Percentiles rank a stretch among this genome's conserved stretches.
Evolutionary conservation across 495 filamentous ascomycete genomes (phyloP).

Genomic region (Aspergillus nidulans): DNA sequence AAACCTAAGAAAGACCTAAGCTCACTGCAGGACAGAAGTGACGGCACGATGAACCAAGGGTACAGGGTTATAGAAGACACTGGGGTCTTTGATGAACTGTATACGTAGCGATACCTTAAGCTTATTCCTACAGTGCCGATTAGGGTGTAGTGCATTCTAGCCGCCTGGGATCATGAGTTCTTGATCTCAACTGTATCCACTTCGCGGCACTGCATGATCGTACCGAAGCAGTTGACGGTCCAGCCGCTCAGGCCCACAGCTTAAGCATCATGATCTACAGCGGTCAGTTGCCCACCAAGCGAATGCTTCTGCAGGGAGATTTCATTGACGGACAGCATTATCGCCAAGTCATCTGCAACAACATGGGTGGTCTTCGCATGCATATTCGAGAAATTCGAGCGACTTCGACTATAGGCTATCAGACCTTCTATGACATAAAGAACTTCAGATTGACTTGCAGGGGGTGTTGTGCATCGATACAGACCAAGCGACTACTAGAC

Average conservation of each 20-base stretch:
- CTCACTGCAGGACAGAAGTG: not conserved
- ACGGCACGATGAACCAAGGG: too few species aligned
- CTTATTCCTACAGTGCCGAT: not conserved
- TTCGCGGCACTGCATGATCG: not conserved
- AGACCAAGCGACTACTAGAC: too few species aligned
- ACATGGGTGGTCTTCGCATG: too few species aligned
- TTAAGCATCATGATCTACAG: not conserved
- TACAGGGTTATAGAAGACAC: not conserved
- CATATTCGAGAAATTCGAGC: too few species aligned
- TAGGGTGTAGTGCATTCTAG: not conserved
- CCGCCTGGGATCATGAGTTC: not conserved
- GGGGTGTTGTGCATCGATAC: too few species aligned
- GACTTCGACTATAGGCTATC: too few species aligned
- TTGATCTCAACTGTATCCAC: not conserved
- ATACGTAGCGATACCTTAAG: not conserved
- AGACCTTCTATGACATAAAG: too few species aligned
- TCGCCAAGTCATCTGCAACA: too few species aligned
- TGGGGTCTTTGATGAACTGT: not conserved
- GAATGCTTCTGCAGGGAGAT: too few species aligned
- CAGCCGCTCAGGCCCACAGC: not conserved
- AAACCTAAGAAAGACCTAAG: conserved; percentile 13
- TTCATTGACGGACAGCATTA: too few species aligned
- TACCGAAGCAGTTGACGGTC: not conserved
- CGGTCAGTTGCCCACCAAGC: too few species aligned
- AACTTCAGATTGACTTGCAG: too few species aligned